phyloP scores from a whole-genome alignment of 129 eudicot species.

The Pittosporum tobira region DNA sequence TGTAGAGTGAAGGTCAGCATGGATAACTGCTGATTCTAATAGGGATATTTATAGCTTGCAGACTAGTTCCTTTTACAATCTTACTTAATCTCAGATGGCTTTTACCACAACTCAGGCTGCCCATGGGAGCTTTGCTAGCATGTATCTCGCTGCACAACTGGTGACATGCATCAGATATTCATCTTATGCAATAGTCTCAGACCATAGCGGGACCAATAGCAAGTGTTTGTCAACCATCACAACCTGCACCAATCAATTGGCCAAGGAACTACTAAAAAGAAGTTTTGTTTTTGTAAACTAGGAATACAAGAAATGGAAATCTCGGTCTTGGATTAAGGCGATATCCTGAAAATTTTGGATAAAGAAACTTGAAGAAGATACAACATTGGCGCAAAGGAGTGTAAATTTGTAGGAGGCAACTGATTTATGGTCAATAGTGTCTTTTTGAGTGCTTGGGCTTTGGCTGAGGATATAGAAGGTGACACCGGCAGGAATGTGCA shows the following conservation, averaged over 20 bases:
- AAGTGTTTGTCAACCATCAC: constrained; percentile 66
- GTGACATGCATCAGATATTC: constrained; percentile 55
- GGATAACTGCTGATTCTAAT: constrained; percentile 61
- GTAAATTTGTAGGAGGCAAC: constrained; percentile 47
- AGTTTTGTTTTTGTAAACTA: constrained; percentile 3
- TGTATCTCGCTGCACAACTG: constrained; percentile 67
- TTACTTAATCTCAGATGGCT: constrained; percentile 79
- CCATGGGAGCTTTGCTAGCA: constrained; percentile 62
- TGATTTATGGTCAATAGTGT: constrained; percentile 18
- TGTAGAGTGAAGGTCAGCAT: constrained; percentile 77
- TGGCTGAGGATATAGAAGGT: constrained; percentile 22
- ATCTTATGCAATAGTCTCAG: constrained; percentile 87
- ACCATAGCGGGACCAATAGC: constrained; percentile 61
- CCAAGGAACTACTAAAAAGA: constrained; percentile 59
- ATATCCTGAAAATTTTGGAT: constrained; percentile 18
- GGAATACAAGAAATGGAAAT: constrained; percentile 20
- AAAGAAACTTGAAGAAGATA: constrained; percentile 20
- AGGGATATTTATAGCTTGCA: constrained; percentile 67
- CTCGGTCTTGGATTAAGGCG: constrained; percentile 15
- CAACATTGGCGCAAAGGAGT: constrained; percentile 33
- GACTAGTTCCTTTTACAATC: constrained; percentile 60
- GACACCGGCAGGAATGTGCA: constrained; percentile 23
- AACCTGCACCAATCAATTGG: constrained; percentile 76
- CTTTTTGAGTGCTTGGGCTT: constrained; percentile 27
- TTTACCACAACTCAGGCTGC: constrained; percentile 58